Base-by-base conservation (phyloP, 2,329 filamentous ascomycete genomes). In the Alternaria incomplexa region DNA sequence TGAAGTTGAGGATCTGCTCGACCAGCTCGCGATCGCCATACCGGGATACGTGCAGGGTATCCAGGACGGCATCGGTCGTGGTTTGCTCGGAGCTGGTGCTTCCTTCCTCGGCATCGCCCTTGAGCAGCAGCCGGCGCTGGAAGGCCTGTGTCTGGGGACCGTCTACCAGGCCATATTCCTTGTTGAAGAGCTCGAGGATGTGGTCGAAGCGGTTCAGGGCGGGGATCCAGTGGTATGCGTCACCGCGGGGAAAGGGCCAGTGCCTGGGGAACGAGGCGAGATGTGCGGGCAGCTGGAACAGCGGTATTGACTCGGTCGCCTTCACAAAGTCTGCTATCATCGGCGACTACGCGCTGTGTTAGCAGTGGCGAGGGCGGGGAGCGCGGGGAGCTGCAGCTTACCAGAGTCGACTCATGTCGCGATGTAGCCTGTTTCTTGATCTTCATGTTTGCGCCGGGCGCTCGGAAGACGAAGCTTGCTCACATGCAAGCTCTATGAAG, bases 141-240 rank as follows among this genome's bases (percentile, higher is more conserved):
- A 98, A 97, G 26, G 92, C 88, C 70, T 89, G 87, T 50, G 85
- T 88, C 81, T 99, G 96, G 2, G 93, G 93, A 1, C 93, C 93
- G 62, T 91, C 87, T 64, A 89, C 88, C 59, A 99, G 85, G 65
- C 89, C 89, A 82, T 99, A 99, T 68, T 89, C 90, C 60, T 88
- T 85, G 79, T 90, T 93, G 78, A 97, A 93, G 43, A 88, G 85
- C 72, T 97, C 93, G 44, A 99, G 84, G 67, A 98, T 89, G 74
- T 88, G 88, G 81, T 99, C 96, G 80, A 99, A 98, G 61, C 93
- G 90, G 80, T 99, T 97, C 63, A 99, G 83, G 23, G 97, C 87
- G 26, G 92, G 90, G 70, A 99, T 97, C 96, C 96, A 99, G 84
- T 99, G 95, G 79, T 98, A 98, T 28, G 98, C 85, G 79, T 99